Evolutionary conservation across 441 rosid species (phyloP), one percentile per base, ranked within the genome.

Genomic region (Rhodomyrtus psidioides): DNA sequence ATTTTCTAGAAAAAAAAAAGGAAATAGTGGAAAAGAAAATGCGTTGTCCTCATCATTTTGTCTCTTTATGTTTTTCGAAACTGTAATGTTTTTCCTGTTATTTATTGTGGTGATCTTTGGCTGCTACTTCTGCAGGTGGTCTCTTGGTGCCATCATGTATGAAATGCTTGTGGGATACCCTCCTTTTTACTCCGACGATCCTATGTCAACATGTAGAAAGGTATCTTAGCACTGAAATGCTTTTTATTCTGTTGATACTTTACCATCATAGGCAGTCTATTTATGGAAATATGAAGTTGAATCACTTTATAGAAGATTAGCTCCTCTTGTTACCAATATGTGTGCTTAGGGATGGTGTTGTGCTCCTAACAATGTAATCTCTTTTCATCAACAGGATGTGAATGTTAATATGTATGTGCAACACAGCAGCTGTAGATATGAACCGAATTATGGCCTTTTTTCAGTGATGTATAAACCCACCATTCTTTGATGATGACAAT

Each of bases 161-260:
- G 98, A 96, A 92, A 96, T 96, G 99, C 98, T 96, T 86, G 99
- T 96, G 81, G 99, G 99, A 65, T 96, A 91, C 91, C 98, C 99
- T 26, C 99, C 99, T 12, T 96, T 96, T 91, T 96, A 96, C 93
- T 96, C 98, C 14, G 99, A 96, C 74, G 99, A 95, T 82, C 97
- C 98, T 17, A 96, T 96, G 98, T 91, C 98, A 87, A 96, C 99
- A 24, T 96, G 99, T 93, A 91, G 99, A 88, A 96, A 96, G 98
- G 98, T 95, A 83, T 53, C 49, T 70, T 70, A 70, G 51, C n/a
- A 39, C 19, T 6, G 49, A 39, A 70, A 70, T 70, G 23, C 49
- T 70, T 39, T 70, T 10, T 57, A 21, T 21, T 39, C 13, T 0
- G 2, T 9, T 3, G n/a, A 70, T 70, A 70, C 79, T 39, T 42